Evolutionary conservation across 2,329 filamentous ascomycete species (phyloP).

Genomic region (Penicillium oxalicum): DNA sequence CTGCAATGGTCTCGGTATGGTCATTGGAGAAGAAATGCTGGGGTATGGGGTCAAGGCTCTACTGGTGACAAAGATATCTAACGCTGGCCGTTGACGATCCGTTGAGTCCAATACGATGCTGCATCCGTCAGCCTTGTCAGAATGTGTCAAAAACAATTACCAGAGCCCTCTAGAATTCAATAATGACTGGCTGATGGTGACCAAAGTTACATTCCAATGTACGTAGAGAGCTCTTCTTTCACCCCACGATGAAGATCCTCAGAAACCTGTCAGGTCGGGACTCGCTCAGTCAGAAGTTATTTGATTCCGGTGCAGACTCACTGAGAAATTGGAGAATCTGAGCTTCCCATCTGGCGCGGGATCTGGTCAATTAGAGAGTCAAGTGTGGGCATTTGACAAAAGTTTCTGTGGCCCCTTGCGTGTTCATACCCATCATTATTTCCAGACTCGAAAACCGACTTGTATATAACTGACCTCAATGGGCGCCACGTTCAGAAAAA

Average conservation of each 20-base stretch:
- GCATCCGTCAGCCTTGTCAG: not conserved
- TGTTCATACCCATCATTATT: too few species aligned
- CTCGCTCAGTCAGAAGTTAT: too few species aligned
- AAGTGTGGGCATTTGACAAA: too few species aligned
- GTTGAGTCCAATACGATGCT: not conserved
- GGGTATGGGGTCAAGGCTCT: not conserved
- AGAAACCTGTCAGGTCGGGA: not conserved
- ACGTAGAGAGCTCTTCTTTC: conserved; percentile 13
- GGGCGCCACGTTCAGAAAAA: too few species aligned
- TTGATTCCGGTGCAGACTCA: too few species aligned
- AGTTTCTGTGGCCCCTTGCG: too few species aligned
- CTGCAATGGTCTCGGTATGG: conserved; percentile 6
- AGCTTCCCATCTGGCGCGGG: too few species aligned
- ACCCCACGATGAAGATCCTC: not conserved
- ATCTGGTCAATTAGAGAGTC: too few species aligned
- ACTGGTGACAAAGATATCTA: not conserved
- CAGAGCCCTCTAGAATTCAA: not conserved
- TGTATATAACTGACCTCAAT: too few species aligned
- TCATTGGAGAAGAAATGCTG: conserved; percentile 10
- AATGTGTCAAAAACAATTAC: not conserved
- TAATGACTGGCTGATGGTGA: conserved; percentile 9
- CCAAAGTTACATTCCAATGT: conserved; percentile 23
- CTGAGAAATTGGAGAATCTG: too few species aligned
- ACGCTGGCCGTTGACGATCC: conserved; percentile 6
- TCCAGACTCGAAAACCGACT: too few species aligned